Evolutionary conservation across 2,329 filamentous ascomycete species (phyloP), one percentile per base, ranked within the genome.

Genomic region (Neonectria hederae): DNA sequence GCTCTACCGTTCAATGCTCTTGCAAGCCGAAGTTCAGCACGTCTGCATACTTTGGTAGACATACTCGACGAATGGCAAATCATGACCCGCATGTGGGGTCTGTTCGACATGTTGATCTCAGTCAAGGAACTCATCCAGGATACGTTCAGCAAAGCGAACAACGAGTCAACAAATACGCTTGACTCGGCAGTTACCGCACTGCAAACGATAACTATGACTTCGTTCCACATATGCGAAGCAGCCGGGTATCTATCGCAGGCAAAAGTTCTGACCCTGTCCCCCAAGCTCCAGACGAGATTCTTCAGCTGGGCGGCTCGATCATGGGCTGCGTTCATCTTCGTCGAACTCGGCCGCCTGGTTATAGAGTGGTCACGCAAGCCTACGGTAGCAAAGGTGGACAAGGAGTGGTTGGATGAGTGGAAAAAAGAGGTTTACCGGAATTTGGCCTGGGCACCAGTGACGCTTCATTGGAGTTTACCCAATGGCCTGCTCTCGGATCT

Each of bases 31-130:
- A 32, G 42, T 24, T 56, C 62, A 5, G 28, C 38, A 3, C 57
- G 62, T 2, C 30, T 65, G 5, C 58, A 65, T n/a, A 42, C 57
- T n/a, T 14, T 65, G 1, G 52, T 61, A 13, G 13, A 54, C 17
- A 54, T 65, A 9, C 19, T 65, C 9, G 62, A 65, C 26, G 57
- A 65, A 49, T 65, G 62, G 62, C 62, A 65, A 32, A 35, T 65
- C 24, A 49, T 65, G 13, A 65, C 42, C 19, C 57, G 62, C 9
- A 21, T 65, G 40, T 65, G 57, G 62, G 62, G 62, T 17, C 5
- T 57, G 17, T 54, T 65, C 5, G 62, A 65, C 42, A 57, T 65
- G 49, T 58, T 58, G 62, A 43, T 65, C 46, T 56, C 62, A 1
- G 32, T 53, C 17, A 61, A 54, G 40, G 57, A 54, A 13, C 10